Conservation (phyloP, 148 eudicot species). For the Polygonum maritimum region DNA sequence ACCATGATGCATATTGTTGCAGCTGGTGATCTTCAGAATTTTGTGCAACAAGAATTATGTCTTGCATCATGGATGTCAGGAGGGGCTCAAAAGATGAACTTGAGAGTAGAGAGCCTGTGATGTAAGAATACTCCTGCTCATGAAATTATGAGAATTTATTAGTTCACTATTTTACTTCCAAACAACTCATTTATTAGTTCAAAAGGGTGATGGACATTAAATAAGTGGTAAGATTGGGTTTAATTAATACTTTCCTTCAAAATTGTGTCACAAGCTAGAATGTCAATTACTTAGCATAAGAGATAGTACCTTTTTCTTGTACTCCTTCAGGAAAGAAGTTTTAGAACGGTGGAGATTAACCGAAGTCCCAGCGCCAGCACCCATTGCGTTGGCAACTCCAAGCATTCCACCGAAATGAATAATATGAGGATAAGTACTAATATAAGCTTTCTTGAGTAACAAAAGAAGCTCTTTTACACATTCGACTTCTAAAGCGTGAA, state of each 20-base stretch:
- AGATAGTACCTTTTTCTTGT: constrained; percentile 37
- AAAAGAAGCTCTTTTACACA: constrained; percentile 41
- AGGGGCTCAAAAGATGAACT: constrained; percentile 43
- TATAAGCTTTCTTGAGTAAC: constrained; percentile 45
- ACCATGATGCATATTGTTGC: constrained; percentile 81
- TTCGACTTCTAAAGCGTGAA: constrained; percentile 41
- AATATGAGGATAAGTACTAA: constrained; percentile 52
- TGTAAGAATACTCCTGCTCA: constrained; percentile 43
- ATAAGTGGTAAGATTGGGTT: too few relatives aligned
- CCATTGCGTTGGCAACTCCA: constrained; percentile 80
- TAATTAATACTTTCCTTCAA: too few relatives aligned
- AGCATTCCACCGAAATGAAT: constrained; percentile 85
- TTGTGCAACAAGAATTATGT: constrained; percentile 81
- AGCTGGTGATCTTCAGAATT: constrained; percentile 54
- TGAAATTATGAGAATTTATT: too few relatives aligned
- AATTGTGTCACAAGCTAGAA: too few relatives aligned
- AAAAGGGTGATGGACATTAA: too few relatives aligned
- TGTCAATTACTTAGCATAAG: not conserved
- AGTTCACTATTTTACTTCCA: too few relatives aligned
- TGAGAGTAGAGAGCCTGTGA: constrained; percentile 59
- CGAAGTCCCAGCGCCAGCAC: constrained; percentile 67
- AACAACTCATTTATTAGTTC: too few relatives aligned
- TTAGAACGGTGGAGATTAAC: constrained; percentile 21
- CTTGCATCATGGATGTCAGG: constrained; percentile 50
- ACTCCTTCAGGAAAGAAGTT: constrained; percentile 18